A percentile compares a stretch with the other conserved stretches of the same genome.
phyloP scores from a whole-genome alignment of 441 rosid species.

The Cnidoscolus chayamansa region DNA sequence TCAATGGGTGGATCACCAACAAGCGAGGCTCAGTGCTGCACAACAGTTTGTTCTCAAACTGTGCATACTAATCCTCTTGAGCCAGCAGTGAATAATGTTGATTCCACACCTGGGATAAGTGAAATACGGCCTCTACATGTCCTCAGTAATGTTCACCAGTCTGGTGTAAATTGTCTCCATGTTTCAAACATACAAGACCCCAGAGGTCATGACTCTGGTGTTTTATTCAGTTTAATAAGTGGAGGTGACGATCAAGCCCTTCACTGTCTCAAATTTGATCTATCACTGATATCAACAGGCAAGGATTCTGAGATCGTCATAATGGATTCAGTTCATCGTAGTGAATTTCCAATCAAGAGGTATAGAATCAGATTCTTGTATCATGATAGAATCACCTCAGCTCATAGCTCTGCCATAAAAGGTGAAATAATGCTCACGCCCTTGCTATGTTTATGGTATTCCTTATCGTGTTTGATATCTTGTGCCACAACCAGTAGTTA shows the following conservation, averaged over 20 bases:
- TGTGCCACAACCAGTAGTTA: background rate
- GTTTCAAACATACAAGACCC: constrained; percentile 44
- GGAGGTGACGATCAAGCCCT: constrained; percentile 99
- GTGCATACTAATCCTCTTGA: constrained; percentile 21
- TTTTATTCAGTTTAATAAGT: constrained; percentile 50
- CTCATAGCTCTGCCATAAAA: constrained; percentile 91
- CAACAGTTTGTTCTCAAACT: constrained; percentile 29
- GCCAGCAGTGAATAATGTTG: constrained; percentile 29
- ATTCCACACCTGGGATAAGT: constrained; percentile 37
- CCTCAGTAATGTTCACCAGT: constrained; percentile 59
- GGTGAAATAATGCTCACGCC: constrained; percentile 38
- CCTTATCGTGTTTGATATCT: constrained; percentile 1
- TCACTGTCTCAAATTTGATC: constrained; percentile 48
- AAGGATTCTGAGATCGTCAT: constrained; percentile 23
- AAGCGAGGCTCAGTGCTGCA: constrained; percentile 20
- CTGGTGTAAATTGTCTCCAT: constrained; percentile 88
- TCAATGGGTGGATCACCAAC: constrained; percentile 23
- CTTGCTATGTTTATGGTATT: background rate
- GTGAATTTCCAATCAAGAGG: constrained; percentile 34
- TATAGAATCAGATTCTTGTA: constrained; percentile 41
- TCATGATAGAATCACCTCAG: constrained; percentile 51
- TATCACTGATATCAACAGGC: constrained; percentile 24
- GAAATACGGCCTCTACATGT: constrained; percentile 64
- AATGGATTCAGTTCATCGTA: constrained; percentile 14
- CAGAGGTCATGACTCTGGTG: constrained; percentile 32